Evolutionary conservation across 2,329 filamentous ascomycete species (phyloP).

Genomic region (Monosporascus sp.): DNA sequence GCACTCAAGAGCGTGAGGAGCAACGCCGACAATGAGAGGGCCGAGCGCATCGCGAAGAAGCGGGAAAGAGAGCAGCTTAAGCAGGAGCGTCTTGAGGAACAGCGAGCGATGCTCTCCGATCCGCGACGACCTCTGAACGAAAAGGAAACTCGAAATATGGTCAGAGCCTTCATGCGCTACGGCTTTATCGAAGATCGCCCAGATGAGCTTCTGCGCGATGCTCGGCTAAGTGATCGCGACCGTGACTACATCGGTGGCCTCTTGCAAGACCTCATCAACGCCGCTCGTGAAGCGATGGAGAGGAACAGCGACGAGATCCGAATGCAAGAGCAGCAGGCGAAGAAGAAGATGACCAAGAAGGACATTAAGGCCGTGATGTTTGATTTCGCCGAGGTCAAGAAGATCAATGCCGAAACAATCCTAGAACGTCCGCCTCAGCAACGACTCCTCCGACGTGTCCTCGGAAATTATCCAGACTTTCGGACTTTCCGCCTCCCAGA

Average conservation of each 20-base stretch:
- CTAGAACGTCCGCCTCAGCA: constrained; percentile 88
- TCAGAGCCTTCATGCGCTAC: constrained; percentile 85
- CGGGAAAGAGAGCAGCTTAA: constrained; percentile 61
- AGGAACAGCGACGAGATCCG: constrained; percentile 68
- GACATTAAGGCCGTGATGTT: constrained; percentile 96
- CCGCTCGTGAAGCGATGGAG: constrained; percentile 55
- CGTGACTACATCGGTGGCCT: constrained; percentile 71
- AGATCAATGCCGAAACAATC: constrained; percentile 92
- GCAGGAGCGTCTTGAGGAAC: constrained; percentile 70
- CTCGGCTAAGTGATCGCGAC: constrained; percentile 79
- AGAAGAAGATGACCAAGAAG: constrained; percentile 87
- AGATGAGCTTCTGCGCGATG: constrained; percentile 83
- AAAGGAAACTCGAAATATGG: constrained; percentile 88
- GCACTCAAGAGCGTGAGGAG: constrained; percentile 53
- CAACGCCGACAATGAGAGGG: constrained; percentile 53
- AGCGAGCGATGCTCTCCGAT: constrained; percentile 69
- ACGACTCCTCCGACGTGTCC: constrained; percentile 72
- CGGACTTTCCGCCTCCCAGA: constrained; percentile 81
- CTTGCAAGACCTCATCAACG: constrained; percentile 66
- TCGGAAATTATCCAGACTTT: constrained; percentile 63
- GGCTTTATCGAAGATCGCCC: constrained; percentile 84
- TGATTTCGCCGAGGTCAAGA: constrained; percentile 88
- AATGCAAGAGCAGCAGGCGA: constrained; percentile 74
- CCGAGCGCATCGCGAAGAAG: constrained; percentile 62
- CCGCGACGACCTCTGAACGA: constrained; percentile 86